Conservation (phyloP, 2,329 filamentous ascomycete genomes). For the Phaeoacremonium minimum region DNA sequence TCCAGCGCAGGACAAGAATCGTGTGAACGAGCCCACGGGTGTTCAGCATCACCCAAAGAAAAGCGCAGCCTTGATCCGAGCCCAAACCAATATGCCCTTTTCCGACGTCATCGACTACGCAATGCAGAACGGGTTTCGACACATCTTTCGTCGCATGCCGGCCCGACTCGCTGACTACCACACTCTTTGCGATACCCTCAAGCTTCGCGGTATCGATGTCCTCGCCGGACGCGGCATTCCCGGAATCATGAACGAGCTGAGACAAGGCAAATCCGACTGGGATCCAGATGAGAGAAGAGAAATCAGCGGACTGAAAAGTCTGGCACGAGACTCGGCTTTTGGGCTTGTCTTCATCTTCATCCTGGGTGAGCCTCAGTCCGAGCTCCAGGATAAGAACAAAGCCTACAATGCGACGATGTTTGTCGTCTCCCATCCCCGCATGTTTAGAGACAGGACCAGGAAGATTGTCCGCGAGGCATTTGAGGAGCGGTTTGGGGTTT, state of each 20-base stretch:
- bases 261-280: constrained; percentile 3
- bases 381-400: background rate
- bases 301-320: constrained; percentile 1
- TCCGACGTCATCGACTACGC: constrained; percentile 1
- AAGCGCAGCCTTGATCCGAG: too few species aligned
- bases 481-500: constrained; percentile 4
- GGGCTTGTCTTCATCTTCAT: constrained; percentile 6
- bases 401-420: constrained; percentile 7
- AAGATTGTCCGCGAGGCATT: constrained; percentile 8
- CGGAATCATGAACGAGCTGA: constrained; percentile 5
- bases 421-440: constrained; percentile 7
- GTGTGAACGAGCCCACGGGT: too few species aligned
- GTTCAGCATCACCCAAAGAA: too few species aligned
- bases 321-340: constrained; percentile 7
- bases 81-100: constrained; percentile 2
- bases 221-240: background rate
- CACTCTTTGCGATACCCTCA: background rate
- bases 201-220: background rate
- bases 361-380: constrained; percentile 1
- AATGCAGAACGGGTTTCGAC: background rate
- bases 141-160: constrained; percentile 4
- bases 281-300: constrained; percentile 3
- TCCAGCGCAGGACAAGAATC: too few species aligned
- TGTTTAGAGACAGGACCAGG: constrained; percentile 5
- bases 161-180: background rate